phyloP scores from a whole-genome alignment of 441 rosid species.

The Breynia disticha region DNA sequence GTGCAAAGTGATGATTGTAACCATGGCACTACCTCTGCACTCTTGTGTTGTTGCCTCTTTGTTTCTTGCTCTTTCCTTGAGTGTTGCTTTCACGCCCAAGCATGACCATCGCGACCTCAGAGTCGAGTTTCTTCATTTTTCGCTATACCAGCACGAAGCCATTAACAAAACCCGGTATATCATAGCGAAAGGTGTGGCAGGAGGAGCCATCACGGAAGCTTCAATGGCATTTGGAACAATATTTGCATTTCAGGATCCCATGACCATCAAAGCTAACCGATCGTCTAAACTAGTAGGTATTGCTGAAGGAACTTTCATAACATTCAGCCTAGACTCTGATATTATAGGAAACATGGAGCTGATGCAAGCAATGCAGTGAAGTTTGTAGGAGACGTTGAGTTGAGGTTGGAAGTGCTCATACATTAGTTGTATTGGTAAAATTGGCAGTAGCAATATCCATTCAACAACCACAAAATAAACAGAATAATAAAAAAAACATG shows the following conservation, averaged over 20 bases:
- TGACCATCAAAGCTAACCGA: conserved; percentile 20
- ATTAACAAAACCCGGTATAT: conserved; percentile 28
- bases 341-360: too few species aligned
- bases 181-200: conserved; percentile 25
- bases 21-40: conserved; percentile 15
- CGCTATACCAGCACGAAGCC: conserved; percentile 32
- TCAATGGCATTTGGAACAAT: conserved; percentile 30
- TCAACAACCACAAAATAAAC: too few species aligned
- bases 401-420: too few species aligned
- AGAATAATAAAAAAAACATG: too few species aligned
- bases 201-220: conserved; percentile 15
- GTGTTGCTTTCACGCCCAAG: conserved; percentile 12
- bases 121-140: conserved; percentile 27
- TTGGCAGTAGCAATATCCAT: too few species aligned
- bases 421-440: too few species aligned
- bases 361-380: too few species aligned
- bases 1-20: neutral
- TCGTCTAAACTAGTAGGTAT: conserved; percentile 23
- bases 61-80: conserved; percentile 3
- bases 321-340: conserved; percentile 24
- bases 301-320: conserved; percentile 27
- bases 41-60: conserved; percentile 9
- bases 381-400: too few species aligned
- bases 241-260: conserved; percentile 25
- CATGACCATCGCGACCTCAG: conserved; percentile 13